These are phyloP conservation scores for Skeletonema tropicum DNA, from an alignment of 108 stramenopile genomes.

Conservation along the genomic window DNA sequence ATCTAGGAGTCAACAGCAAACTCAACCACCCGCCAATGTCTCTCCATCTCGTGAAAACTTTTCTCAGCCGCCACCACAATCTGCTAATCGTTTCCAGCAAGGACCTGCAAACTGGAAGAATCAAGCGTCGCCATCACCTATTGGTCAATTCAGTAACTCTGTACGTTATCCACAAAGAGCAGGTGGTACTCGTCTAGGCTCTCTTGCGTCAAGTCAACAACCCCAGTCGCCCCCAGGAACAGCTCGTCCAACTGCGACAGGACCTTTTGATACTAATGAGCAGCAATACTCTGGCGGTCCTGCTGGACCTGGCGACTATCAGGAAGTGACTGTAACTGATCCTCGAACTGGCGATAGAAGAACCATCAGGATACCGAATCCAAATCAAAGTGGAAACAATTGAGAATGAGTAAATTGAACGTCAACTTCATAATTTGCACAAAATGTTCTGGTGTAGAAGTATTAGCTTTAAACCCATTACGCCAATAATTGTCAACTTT, in stretches of 20 bases:
- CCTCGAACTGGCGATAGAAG: constrained; percentile 4
- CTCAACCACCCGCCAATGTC: neutral
- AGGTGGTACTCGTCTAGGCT: neutral
- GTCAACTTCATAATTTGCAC: neutral
- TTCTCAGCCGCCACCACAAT: constrained; percentile 1
- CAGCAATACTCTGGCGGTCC: neutral
- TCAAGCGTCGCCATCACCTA: constrained; percentile 5
- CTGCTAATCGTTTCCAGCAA: neutral
- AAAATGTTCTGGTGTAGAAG: neutral
- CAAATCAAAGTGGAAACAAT: neutral
- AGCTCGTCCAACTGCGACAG: neutral
- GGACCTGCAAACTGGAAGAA: neutral
- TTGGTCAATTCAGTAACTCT: constrained; percentile 6
- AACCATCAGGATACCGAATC: constrained; percentile 3
- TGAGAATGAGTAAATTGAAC: neutral
- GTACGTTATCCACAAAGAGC: neutral
- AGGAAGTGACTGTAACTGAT: constrained; percentile 2
- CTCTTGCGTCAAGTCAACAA: constrained; percentile 1
- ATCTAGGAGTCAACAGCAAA: neutral
- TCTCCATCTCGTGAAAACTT: constrained; percentile 1
- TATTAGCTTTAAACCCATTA: too few relatives aligned
- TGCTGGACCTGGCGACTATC: neutral
- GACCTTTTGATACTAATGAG: neutral
- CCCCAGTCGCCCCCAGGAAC: neutral
- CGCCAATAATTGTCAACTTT: too few relatives aligned